Conservation (phyloP, 148 eudicot genomes). For the Vaccinium myrtillus region DNA sequence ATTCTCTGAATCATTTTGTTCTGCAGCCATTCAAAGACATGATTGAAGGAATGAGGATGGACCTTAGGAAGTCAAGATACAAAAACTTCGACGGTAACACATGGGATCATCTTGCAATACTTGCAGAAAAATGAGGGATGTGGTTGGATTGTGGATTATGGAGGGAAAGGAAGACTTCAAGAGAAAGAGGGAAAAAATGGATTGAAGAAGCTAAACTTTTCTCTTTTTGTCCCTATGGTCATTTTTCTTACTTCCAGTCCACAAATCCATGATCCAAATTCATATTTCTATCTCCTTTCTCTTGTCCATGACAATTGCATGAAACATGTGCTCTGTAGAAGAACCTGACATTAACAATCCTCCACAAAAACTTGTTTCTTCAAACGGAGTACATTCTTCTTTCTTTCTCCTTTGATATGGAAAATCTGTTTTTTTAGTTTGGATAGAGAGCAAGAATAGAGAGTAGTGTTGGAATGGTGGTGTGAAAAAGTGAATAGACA, state of each 20-base stretch:
- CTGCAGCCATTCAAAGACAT: constrained; percentile 96
- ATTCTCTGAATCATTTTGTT: not conserved
- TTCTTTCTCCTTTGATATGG: too few relatives aligned
- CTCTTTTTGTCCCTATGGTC: not conserved
- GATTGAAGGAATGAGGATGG: constrained; percentile 98
- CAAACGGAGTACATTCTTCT: too few relatives aligned
- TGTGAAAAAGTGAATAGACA: too few relatives aligned
- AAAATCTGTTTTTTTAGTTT: too few relatives aligned
- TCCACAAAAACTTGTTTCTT: not conserved
- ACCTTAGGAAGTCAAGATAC: constrained; percentile 86
- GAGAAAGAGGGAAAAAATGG: not conserved
- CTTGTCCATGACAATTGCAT: not conserved
- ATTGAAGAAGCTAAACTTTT: not conserved
- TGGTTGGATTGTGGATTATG: not conserved
- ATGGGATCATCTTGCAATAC: not conserved
- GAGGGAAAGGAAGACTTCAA: not conserved
- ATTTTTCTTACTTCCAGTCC: not conserved
- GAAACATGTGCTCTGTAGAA: not conserved
- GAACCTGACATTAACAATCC: not conserved
- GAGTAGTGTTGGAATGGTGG: too few relatives aligned
- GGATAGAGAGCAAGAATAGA: too few relatives aligned
- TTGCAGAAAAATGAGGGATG: not conserved
- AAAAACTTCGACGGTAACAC: constrained; percentile 51
- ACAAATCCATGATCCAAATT: not conserved
- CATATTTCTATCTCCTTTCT: too few relatives aligned